Percentiles rank a stretch among this genome's conserved stretches.
These are phyloP conservation scores for Balansia obtecta DNA, from an alignment of 2,329 filamentous ascomycete species.

Conservation along the genomic window DNA sequence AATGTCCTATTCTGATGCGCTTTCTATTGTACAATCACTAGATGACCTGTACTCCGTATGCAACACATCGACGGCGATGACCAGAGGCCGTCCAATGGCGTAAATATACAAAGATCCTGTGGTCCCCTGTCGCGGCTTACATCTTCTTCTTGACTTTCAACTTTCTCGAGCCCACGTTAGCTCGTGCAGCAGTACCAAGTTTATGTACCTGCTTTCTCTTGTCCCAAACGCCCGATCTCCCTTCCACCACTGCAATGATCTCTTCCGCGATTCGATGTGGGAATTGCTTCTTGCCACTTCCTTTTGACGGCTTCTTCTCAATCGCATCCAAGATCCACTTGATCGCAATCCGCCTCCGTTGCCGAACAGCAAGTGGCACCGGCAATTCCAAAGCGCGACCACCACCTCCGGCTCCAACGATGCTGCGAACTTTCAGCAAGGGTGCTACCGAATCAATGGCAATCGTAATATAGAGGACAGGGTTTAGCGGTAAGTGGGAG, in stretches of 20 bases:
- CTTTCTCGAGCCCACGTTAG: conserved; percentile 47
- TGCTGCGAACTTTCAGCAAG: conserved; percentile 64
- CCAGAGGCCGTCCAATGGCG: not conserved
- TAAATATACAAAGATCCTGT: not conserved
- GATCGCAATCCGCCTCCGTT: conserved; percentile 68
- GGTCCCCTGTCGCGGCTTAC: conserved; percentile 6
- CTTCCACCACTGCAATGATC: conserved; percentile 78
- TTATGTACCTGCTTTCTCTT: conserved; percentile 68
- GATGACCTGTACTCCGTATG: not conserved
- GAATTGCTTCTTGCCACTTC: conserved; percentile 60
- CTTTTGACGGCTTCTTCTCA: conserved; percentile 60
- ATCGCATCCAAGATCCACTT: conserved; percentile 84
- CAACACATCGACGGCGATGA: not conserved
- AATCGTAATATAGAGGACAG: conserved; percentile 75
- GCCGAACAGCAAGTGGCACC: conserved; percentile 58
- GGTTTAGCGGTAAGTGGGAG: conserved; percentile 73
- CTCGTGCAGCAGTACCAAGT: conserved; percentile 62
- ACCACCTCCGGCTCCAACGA: conserved; percentile 73
- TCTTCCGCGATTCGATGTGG: conserved; percentile 74
- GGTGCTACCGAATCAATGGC: conserved; percentile 90
- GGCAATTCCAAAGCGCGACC: conserved; percentile 76
- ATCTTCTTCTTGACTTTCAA: conserved; percentile 24
- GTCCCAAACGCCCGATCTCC: conserved; percentile 74
- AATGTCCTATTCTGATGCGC: not conserved
- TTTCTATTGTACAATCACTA: conserved; percentile 1